Evolutionary conservation across 2,329 filamentous ascomycete genomes (phyloP).

Genomic region (Sclerotinia subarctica): DNA sequence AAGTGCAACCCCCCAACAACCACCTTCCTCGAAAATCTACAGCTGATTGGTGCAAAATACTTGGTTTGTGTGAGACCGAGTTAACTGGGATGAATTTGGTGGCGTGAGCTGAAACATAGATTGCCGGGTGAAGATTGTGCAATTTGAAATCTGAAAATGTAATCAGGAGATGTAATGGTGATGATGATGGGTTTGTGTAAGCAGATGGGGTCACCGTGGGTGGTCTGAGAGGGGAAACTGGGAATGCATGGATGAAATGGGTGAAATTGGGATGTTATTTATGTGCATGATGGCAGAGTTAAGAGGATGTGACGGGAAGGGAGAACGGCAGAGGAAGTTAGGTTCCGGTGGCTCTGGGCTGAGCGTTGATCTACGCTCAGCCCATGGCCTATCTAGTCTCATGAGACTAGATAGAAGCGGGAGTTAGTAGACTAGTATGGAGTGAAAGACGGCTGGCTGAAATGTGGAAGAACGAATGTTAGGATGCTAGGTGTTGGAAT

Average conservation of each 20-base stretch:
- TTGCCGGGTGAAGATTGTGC: background rate
- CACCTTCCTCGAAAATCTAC: background rate
- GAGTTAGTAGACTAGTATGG: background rate
- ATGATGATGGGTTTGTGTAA: background rate
- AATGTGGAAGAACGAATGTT: background rate
- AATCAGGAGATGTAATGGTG: background rate
- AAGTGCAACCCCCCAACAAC: background rate
- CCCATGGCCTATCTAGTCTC: too few relatives aligned
- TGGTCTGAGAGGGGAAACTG: background rate
- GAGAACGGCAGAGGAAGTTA: too few relatives aligned
- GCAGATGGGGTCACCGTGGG: background rate
- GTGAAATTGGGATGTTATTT: too few relatives aligned
- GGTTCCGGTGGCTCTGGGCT: background rate
- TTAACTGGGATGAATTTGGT: background rate
- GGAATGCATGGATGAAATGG: too few relatives aligned
- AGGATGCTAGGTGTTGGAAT: background rate
- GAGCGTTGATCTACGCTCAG: background rate
- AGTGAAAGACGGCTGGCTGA: background rate
- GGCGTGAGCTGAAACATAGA: constrained; percentile 12
- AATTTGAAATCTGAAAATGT: background rate
- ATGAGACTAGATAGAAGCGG: background rate
- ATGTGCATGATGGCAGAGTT: too few relatives aligned
- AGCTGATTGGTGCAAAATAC: background rate
- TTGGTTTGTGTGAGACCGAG: background rate
- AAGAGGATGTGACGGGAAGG: too few relatives aligned